Conservation (phyloP, 208 protist species). For the Novymonas esmeraldas region DNA sequence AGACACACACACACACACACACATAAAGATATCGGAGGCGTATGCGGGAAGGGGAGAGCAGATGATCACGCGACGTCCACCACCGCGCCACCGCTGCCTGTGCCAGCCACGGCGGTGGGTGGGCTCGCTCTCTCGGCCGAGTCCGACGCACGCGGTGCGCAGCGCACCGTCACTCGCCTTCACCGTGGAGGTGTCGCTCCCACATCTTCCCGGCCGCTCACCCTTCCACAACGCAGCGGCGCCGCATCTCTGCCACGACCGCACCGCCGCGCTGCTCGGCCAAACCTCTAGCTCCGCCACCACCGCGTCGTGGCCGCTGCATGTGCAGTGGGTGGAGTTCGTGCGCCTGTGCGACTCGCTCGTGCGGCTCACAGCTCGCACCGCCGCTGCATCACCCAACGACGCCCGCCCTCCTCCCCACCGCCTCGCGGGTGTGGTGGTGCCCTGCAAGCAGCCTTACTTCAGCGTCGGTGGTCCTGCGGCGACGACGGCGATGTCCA, state of each 20-base stretch:
- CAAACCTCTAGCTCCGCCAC: neutral
- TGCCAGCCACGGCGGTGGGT: neutral
- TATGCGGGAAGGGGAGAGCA: neutral
- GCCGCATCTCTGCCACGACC: no score
- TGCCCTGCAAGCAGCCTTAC: conserved; percentile 43
- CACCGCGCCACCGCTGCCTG: neutral
- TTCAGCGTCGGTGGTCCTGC: conserved; percentile 6
- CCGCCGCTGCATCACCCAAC: neutral
- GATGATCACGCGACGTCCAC: neutral
- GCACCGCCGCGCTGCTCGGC: neutral
- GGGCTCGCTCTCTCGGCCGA: no score
- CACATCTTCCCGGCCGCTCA: conserved; percentile 15
- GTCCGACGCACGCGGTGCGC: no score
- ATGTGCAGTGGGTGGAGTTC: conserved; percentile 13
- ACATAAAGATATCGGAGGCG: neutral
- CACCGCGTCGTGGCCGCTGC: neutral
- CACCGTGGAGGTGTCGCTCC: conserved; percentile 24
- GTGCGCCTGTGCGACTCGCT: conserved; percentile 16
- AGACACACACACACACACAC: neutral
- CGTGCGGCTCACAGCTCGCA: neutral
- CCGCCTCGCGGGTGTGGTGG: conserved; percentile 5
- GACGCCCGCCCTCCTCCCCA: neutral
- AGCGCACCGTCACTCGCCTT: conserved; percentile 5
- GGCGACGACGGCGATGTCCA: conserved; percentile 21
- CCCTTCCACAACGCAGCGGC: conserved; percentile 2